Evolutionary conservation across 2,329 filamentous ascomycete genomes (phyloP), one percentile per base, ranked within the genome.

Genomic region (Ophidiomyces ophidiicola): DNA sequence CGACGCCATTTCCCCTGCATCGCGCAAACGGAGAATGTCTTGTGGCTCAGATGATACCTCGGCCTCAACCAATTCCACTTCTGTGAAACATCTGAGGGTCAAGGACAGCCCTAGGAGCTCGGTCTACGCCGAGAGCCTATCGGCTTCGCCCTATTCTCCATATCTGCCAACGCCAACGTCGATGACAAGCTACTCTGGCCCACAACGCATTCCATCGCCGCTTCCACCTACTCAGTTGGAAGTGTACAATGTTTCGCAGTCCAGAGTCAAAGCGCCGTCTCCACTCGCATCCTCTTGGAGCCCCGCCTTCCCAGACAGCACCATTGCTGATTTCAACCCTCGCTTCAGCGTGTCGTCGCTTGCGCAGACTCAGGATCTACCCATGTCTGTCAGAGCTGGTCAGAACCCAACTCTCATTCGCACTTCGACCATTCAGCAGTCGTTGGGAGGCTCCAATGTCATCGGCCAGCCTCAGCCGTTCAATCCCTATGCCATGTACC

Each of bases 401-500:
- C 53, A 67, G 21, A 73, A 72, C 42, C 79, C 78, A 26, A 70
- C 72, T 17, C 58, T 82, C 42, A 76, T 82, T 39, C 70, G 79
- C 42, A 81, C 78, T 4, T 80, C 79, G 2, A 80, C 76, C 2
- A 59, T 82, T 33, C 72, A 75, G 44, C 69, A 74, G 38, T 43
- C 42, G 15, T 38, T 47, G 20, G 19, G 37, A n/a, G 31, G 45
- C 7, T 68, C 71, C 6, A 63, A 64, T 20, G 61, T 59, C 17
- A 47, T 63, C 7, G 52, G 62, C n/a, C 68, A 63, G 47, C 68
- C 57, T 46, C 70, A 63, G 25, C 57, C 68, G 12, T 83, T 86
- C 61, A 84, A 86, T 50, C 80, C 81, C 0, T 87, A 93, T 54
- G 74, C 78, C 3, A 73, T 88, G 48, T 88, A 87, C 54, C 79